A percentile compares a stretch with the other conserved stretches of the same genome.
phyloP scores from a whole-genome alignment of 768 basidiomycete genomes.

The Leccinum truebloodii region DNA sequence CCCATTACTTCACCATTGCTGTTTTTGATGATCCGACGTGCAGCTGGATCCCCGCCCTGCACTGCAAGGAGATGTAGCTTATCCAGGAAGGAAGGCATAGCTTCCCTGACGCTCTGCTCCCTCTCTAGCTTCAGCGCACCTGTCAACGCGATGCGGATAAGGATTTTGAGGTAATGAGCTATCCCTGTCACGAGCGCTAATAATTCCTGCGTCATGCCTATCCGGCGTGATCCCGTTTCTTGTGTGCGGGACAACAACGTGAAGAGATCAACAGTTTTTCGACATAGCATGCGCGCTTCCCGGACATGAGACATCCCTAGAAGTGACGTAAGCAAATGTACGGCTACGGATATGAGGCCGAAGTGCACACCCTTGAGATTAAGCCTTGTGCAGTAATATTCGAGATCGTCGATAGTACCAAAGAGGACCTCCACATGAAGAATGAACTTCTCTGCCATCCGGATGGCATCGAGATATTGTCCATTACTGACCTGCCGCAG shows the following conservation, averaged over 20 bases:
- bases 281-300: constrained; percentile 97
- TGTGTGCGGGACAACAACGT: constrained; percentile 94
- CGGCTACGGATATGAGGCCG: background rate
- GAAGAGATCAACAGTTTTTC: constrained; percentile 98
- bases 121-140: constrained; percentile 94
- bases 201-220: constrained; percentile 97
- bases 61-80: constrained; percentile 90
- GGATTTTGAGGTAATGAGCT: constrained; percentile 98
- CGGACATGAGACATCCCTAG: constrained; percentile 97
- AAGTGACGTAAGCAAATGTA: constrained; percentile 15
- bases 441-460: constrained; percentile 99
- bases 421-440: constrained; percentile 98
- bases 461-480: constrained; percentile 93
- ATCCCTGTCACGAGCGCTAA: constrained; percentile 97
- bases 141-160: constrained; percentile 96
- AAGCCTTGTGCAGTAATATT: constrained; percentile 78
- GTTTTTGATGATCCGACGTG: constrained; percentile 73
- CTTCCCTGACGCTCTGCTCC: constrained; percentile 79
- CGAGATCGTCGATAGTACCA: constrained; percentile 94
- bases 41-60: constrained; percentile 78
- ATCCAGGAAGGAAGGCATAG: constrained; percentile 88
- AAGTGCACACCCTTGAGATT: constrained; percentile 76
- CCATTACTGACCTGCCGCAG: constrained; percentile 95
- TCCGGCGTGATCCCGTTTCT: constrained; percentile 84
- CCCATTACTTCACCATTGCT: constrained; percentile 62